A percentile compares a stretch with the other conserved stretches of the same genome.
Conservation (phyloP, 306 rosid genomes). For the Malus sieversii region DNA sequence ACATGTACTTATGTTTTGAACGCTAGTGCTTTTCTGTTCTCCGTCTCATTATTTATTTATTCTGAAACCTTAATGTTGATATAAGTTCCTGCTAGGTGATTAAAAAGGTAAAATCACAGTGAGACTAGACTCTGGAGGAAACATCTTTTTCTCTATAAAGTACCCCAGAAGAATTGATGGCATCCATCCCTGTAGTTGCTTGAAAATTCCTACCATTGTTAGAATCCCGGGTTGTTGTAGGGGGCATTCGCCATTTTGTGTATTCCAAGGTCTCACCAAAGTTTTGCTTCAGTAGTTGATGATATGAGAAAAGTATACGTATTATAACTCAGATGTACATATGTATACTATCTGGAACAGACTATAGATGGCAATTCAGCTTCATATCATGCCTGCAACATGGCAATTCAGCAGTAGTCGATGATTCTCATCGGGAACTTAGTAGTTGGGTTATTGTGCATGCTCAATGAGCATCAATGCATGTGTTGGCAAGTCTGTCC, state of each 20-base stretch:
- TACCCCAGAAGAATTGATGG: not conserved
- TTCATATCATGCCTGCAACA: conserved; percentile 28
- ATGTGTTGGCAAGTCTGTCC: conserved; percentile 48
- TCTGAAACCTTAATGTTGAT: not conserved
- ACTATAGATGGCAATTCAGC: conserved; percentile 17
- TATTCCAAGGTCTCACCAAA: not conserved
- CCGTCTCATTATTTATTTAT: too few relatives aligned
- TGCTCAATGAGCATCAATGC: conserved; percentile 39
- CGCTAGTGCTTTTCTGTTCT: too few relatives aligned
- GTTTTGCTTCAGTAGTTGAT: not conserved
- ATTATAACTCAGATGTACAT: not conserved
- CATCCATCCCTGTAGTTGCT: not conserved
- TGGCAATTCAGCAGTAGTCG: conserved; percentile 21
- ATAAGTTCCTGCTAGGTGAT: too few relatives aligned
- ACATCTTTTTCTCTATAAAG: not conserved
- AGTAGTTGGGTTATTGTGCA: conserved; percentile 28
- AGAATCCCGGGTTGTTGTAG: not conserved
- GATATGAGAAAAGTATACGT: not conserved
- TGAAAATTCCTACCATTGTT: not conserved
- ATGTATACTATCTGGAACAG: not conserved
- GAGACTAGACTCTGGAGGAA: not conserved
- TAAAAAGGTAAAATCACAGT: not conserved
- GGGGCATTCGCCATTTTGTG: not conserved
- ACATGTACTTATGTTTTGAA: not conserved
- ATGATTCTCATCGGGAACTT: conserved; percentile 24